Evolutionary conservation across 1,139 yeast species (phyloP), one percentile per base, ranked within the genome.

Genomic region (Lodderomyces elongisporus): DNA sequence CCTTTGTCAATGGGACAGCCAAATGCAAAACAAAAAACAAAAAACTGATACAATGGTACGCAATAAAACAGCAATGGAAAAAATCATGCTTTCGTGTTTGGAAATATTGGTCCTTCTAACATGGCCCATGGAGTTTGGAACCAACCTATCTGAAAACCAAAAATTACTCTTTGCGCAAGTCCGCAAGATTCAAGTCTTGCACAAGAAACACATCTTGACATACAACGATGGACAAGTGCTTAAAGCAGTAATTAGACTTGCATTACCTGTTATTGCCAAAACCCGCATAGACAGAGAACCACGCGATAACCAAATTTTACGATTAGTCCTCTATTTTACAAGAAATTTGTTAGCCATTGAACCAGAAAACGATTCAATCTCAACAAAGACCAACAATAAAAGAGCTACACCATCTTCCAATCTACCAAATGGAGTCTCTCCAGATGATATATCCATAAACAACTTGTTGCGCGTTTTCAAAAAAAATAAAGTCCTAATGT

Each of bases 61-160:
- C 43, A 59, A 57, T 43, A 54, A 60, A 27, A 51, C 49, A 31
- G 51, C 57, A 25, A 69, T 71, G 50, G 85, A 78, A 36, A 75
- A 79, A 44, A 69, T 85, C 30, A 81, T 88, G 39, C 55, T 84
- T 28, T 74, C 85, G 5, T 73, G 85, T 43, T 62, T 91, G 37
- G 96, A 91, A 54, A 58, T 93, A 9, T 58, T 91, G 39, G 96
- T 87, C 1, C 77, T 85, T 3, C 64, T 93, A 49, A 84, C 96
- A 0, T 85, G 95, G 88, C 97, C 97, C 0, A 57, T 84, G 5
- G 73, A 66, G 25, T 45, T 62, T 31, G 51, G 48, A 14, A 49
- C 52, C 2, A 78, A 77, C 23, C 59, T 81, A 33, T 64, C 75
- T 15, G 73, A 70, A 23, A 72, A 72, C 35, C 88, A 84, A 48